phyloP scores from a whole-genome alignment of 139 green algal genomes.

The Chlamydomonas sp. region DNA sequence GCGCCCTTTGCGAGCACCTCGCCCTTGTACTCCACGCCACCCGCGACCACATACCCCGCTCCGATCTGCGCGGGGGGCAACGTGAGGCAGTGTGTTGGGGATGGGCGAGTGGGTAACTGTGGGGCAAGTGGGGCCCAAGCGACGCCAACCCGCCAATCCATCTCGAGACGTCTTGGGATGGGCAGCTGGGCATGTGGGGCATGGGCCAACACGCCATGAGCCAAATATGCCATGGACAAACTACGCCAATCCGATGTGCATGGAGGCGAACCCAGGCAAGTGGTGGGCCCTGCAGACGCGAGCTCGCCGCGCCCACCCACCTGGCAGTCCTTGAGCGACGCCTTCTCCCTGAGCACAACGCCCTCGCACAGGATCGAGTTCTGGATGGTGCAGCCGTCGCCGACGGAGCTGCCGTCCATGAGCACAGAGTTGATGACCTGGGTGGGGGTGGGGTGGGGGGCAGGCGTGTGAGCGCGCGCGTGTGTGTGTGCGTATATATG shows the following conservation, averaged over 20 bases:
- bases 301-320: conserved; percentile 34
- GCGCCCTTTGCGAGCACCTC: conserved; percentile 41
- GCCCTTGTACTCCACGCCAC: conserved; percentile 48
- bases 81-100: too few relatives aligned
- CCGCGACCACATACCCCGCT: conserved; percentile 42
- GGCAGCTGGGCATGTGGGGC: too few relatives aligned
- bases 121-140: too few relatives aligned
- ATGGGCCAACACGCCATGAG: neutral
- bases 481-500: too few relatives aligned
- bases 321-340: conserved; percentile 65
- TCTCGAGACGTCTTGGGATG: too few relatives aligned
- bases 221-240: neutral
- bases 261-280: neutral
- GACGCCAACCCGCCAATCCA: too few relatives aligned
- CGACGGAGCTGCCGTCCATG: conserved; percentile 59
- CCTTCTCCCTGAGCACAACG: conserved; percentile 37
- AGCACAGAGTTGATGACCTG: conserved; percentile 79
- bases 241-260: neutral
- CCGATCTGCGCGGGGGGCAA: too few relatives aligned
- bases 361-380: conserved; percentile 63
- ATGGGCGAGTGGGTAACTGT: too few relatives aligned
- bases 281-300: too few relatives aligned
- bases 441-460: too few relatives aligned
- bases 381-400: conserved; percentile 65
- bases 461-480: too few relatives aligned